Conservation (phyloP, 441 rosid species). For the Mallotus repandus region DNA sequence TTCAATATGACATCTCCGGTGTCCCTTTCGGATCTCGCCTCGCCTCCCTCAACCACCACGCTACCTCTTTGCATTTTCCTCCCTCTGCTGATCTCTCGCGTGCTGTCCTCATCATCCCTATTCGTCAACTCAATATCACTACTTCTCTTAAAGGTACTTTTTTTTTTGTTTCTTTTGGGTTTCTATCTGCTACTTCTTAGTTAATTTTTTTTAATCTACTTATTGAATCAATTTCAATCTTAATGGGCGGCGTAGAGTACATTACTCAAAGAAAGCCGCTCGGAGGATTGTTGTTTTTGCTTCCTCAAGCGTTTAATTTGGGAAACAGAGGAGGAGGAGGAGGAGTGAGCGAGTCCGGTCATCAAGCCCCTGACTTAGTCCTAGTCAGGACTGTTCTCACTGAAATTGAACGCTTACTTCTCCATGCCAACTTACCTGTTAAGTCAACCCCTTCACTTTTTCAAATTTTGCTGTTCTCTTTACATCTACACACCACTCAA, state of each 20-base stretch:
- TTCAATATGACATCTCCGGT: conserved; percentile 92
- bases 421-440: conserved; percentile 73
- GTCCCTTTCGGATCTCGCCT: conserved; percentile 87
- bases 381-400: conserved; percentile 41
- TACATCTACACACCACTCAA: too few relatives aligned
- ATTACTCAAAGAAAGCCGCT: conserved; percentile 62
- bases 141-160: conserved; percentile 54
- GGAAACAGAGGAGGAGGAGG: conserved; percentile 33
- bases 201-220: neutral
- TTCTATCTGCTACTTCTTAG: too few relatives aligned
- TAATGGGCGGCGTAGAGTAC: conserved; percentile 45
- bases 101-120: conserved; percentile 75
- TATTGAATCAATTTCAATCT: neutral
- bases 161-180: neutral
- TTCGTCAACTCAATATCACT: conserved; percentile 65
- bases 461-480: too few relatives aligned
- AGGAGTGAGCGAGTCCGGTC: too few relatives aligned
- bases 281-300: conserved; percentile 86
- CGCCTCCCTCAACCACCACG: conserved; percentile 86
- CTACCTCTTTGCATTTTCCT: conserved; percentile 70
- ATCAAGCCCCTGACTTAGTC: conserved; percentile 34
- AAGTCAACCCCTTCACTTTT: too few relatives aligned
- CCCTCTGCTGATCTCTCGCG: conserved; percentile 86
- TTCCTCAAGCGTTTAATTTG: conserved; percentile 63
- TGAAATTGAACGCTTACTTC: conserved; percentile 72